These are phyloP conservation scores for Exophiala sp. DNA, from an alignment of 2,329 filamentous ascomycete species.

Conservation along the genomic window DNA sequence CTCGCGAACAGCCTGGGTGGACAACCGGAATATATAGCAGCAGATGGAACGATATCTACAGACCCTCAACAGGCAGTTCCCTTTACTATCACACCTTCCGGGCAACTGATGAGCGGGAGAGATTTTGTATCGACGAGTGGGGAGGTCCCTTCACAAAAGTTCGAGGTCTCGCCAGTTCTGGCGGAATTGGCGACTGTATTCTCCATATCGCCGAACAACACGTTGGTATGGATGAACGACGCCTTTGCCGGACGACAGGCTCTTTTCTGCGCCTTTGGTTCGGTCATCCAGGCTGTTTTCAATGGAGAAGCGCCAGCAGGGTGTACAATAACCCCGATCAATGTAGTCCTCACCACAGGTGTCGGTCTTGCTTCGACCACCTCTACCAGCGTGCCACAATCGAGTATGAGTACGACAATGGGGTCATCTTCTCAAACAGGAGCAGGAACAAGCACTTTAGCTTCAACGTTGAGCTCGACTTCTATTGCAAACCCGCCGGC, in stretches of 20 bases:
- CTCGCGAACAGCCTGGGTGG: constrained; percentile 6
- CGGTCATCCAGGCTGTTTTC: constrained; percentile 14
- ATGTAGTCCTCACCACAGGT: constrained; percentile 6
- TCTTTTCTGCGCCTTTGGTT: constrained; percentile 20
- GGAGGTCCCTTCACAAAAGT: constrained; percentile 11
- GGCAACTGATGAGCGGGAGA: constrained; percentile 15
- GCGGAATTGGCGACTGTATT: constrained; percentile 18
- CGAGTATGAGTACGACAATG: constrained; percentile 1
- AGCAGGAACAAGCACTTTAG: background rate
- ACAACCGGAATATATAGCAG: constrained; percentile 8
- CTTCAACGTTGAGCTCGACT: background rate
- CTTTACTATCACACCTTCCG: constrained; percentile 13
- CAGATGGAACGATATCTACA: constrained; percentile 16
- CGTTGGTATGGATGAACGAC: constrained; percentile 19
- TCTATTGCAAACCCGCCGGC: background rate
- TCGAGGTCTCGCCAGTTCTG: constrained; percentile 11
- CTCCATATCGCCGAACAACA: constrained; percentile 8
- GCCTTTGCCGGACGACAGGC: constrained; percentile 17
- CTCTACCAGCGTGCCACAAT: constrained; percentile 3
- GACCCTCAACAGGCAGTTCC: constrained; percentile 12
- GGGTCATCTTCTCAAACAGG: background rate
- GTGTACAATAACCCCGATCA: constrained; percentile 9
- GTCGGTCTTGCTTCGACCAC: background rate
- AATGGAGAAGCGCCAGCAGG: constrained; percentile 14
- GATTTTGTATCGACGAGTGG: constrained; percentile 19